Base-by-base conservation (phyloP, 768 basidiomycete species). In the Leucosporidium yakuticum region DNA sequence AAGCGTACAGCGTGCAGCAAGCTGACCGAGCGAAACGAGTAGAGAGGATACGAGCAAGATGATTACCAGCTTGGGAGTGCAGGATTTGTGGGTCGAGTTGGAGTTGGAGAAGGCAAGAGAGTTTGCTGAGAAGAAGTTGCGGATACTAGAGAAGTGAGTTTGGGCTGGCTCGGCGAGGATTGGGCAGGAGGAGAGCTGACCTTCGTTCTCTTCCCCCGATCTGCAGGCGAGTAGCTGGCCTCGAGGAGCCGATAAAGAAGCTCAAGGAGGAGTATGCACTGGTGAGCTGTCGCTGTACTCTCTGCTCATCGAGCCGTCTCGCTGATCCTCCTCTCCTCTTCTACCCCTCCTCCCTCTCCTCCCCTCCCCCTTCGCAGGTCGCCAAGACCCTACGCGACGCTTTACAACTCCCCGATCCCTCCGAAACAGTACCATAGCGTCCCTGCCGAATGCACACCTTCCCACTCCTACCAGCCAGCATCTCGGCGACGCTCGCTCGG, bases 361-460 rank as follows among this genome's bases (percentile, higher is more conserved):
- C 39, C 39, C 39, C 2, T 15, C 39, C 7, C 44, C 34, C 9
- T 0, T 21, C 17, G 8, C 31, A 69, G 68, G 63, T 69, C 27
- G 51, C 63, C 21, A 61, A 69, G 60, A 69, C 68, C 2, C 63
- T 69, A 1, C 58, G 59, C 4, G 39, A 60, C 3, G 68, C 63
- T 1, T 59, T 69, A 48, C 59, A 68, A 47, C 62, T 68, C 1
- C 54, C 53, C 2, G 68, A 61, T 47, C 23, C 49, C 17, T 47
- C 25, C 51, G 51, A 53, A 4, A 7, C n/a, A 15, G 17, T 15
- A 12, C 39, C 17, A 15, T 44, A 44, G 39, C 14, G 11, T 3
- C 17, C 11, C 39, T 44, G 39, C 39, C 11, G 39, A 44, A 44
- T 44, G 39, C 14, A 44, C 39, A 44, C 39, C 34, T 36, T 36